Conservation (phyloP, 257 asterid genomes). For the Solanum chaucha region DNA sequence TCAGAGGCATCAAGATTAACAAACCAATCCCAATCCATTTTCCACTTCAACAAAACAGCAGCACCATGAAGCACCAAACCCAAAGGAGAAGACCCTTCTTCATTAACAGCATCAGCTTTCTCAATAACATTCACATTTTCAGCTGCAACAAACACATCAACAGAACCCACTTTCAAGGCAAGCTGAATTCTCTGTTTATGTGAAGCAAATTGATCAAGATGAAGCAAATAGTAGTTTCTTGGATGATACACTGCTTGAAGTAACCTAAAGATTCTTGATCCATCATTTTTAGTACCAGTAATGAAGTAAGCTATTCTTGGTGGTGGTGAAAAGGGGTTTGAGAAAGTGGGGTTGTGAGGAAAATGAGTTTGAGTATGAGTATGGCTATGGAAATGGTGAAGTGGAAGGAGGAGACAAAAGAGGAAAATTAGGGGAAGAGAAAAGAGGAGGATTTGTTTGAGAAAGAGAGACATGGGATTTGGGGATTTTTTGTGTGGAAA, state of each 20-base stretch:
- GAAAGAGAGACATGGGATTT: slow-evolving; percentile 1
- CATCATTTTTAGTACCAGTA: slow-evolving; percentile 20
- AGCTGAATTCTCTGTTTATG: slow-evolving; percentile 10
- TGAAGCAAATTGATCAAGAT: slow-evolving; percentile 25
- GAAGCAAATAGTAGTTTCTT: slow-evolving; percentile 29
- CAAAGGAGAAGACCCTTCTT: slow-evolving; percentile 26
- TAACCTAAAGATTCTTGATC: slow-evolving; percentile 25
- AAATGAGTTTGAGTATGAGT: neutral
- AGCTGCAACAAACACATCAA: slow-evolving; percentile 19
- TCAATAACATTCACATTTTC: slow-evolving; percentile 24
- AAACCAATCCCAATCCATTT: slow-evolving; percentile 35
- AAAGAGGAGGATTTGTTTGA: slow-evolving; percentile 18
- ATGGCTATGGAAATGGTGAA: slow-evolving; percentile 2
- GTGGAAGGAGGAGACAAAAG: slow-evolving; percentile 9
- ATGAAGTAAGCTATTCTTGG: slow-evolving; percentile 30
- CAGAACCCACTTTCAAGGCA: slow-evolving; percentile 19
- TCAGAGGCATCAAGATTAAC: slow-evolving; percentile 32
- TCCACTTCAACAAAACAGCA: slow-evolving; percentile 29
- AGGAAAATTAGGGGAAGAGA: slow-evolving; percentile 19
- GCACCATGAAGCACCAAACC: slow-evolving; percentile 28
- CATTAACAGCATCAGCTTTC: slow-evolving; percentile 18
- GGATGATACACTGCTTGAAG: slow-evolving; percentile 30
- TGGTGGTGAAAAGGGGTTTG: slow-evolving; percentile 11
- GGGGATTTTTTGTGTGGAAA: neutral
- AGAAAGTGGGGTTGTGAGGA: neutral